Conservation (phyloP, 139 green algal genomes). For the Micractinium conductrix region DNA sequence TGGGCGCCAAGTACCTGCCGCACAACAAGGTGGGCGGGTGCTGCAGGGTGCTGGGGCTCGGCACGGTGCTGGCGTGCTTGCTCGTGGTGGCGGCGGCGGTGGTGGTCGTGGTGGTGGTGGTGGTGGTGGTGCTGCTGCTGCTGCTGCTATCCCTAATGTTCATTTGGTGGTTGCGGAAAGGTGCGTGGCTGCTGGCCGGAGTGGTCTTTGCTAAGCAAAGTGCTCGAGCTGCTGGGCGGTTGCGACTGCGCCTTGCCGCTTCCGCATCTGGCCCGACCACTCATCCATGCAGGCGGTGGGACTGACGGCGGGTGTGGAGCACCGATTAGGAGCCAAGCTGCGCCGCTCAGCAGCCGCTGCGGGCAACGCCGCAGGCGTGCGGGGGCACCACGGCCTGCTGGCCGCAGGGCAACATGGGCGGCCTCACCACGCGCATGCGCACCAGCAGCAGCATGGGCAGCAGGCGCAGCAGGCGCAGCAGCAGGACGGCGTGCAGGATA, state of each 20-base stretch:
- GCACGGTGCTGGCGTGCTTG: too few species aligned
- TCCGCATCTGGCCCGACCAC: too few species aligned
- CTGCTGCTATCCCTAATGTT: too few species aligned
- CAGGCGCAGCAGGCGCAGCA: slow-evolving; percentile 15
- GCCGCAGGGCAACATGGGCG: background rate
- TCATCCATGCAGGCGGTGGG: slow-evolving; percentile 14
- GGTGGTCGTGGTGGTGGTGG: too few species aligned
- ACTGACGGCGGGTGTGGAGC: slow-evolving; percentile 27
- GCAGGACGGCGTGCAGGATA: background rate
- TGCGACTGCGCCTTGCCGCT: too few species aligned
- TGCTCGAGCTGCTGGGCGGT: too few species aligned
- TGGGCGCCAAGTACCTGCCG: slow-evolving; percentile 34
- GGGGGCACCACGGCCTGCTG: background rate
- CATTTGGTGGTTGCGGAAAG: too few species aligned
- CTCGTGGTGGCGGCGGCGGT: too few species aligned
- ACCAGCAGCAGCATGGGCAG: background rate
- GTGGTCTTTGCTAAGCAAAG: too few species aligned
- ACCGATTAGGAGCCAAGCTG: slow-evolving; percentile 19
- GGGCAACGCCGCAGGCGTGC: background rate
- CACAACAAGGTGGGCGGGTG: slow-evolving; percentile 25
- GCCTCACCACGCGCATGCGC: background rate
- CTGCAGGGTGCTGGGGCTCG: too few species aligned
- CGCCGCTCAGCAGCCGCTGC: background rate
- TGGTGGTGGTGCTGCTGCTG: too few species aligned
- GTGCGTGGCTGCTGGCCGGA: too few species aligned